phyloP scores from a whole-genome alignment of 2,329 filamentous ascomycete genomes.

The Ophiosphaerella korrae region DNA sequence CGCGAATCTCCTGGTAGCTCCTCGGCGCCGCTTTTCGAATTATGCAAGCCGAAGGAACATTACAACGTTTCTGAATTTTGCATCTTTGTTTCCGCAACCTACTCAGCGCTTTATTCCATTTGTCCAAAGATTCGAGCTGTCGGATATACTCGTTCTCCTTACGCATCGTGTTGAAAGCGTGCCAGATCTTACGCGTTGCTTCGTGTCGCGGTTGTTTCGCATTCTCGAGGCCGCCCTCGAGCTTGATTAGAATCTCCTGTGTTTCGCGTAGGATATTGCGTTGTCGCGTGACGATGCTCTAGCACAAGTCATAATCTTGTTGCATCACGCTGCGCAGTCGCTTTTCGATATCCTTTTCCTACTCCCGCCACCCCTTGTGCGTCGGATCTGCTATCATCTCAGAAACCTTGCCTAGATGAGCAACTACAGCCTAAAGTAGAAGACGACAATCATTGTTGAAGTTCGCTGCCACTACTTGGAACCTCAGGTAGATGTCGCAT shows the following conservation, averaged over 20 bases:
- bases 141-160: conserved; percentile 5
- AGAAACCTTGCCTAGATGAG: conserved; percentile 7
- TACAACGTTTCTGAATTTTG: conserved; percentile 5
- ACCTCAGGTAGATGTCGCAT: conserved; percentile 8
- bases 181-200: conserved; percentile 1
- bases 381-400: conserved; percentile 9
- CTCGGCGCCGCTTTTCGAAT: conserved; percentile 4
- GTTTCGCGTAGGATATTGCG: conserved; percentile 14
- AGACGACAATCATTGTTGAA: conserved; percentile 7
- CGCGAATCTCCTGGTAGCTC: conserved; percentile 5
- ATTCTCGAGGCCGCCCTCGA: conserved; percentile 4
- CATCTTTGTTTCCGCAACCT: neutral
- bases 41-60: conserved; percentile 2
- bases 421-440: conserved; percentile 10
- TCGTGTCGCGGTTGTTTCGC: conserved; percentile 7
- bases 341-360: conserved; percentile 2
- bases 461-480: conserved; percentile 4
- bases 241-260: conserved; percentile 4
- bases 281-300: conserved; percentile 9
- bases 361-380: conserved; percentile 9
- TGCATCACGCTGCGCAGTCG: conserved; percentile 10
- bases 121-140: conserved; percentile 8
- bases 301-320: conserved; percentile 10
- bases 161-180: conserved; percentile 1
- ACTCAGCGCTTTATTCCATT: conserved; percentile 12